Percentiles rank a stretch among this genome's conserved stretches.
phyloP scores from a whole-genome alignment of 805 yeast genomes.

The Lipomyces kockii region DNA sequence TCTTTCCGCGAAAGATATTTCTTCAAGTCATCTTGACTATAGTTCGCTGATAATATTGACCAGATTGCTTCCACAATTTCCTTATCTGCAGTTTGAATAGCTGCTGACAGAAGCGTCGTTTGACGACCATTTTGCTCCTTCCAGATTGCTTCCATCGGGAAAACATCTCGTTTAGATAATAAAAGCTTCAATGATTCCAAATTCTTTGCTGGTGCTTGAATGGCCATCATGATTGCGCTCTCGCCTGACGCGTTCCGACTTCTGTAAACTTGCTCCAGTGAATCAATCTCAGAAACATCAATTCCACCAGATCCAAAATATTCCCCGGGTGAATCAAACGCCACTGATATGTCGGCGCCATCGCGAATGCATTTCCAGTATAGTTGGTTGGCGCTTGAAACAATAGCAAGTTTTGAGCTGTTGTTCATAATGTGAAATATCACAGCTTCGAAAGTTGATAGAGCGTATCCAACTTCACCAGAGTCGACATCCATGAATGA shows the following conservation, averaged over 20 bases:
- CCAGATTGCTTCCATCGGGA: constrained; percentile 68
- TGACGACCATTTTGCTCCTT: constrained; percentile 63
- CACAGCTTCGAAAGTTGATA: constrained; percentile 85
- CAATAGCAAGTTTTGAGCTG: constrained; percentile 46
- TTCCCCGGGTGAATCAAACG: constrained; percentile 30
- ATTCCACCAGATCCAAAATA: constrained; percentile 30
- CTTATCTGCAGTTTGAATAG: constrained; percentile 60
- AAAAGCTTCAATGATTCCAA: constrained; percentile 53
- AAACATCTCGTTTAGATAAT: constrained; percentile 54
- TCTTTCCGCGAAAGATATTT: constrained; percentile 60
- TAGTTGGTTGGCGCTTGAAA: constrained; percentile 55
- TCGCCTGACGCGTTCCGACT: constrained; percentile 56
- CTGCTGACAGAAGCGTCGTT: constrained; percentile 61
- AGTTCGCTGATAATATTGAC: constrained; percentile 50
- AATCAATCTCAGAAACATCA: constrained; percentile 32
- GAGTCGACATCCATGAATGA: constrained; percentile 53
- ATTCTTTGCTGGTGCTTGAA: constrained; percentile 51
- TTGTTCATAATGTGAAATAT: constrained; percentile 62
- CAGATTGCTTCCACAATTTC: constrained; percentile 56
- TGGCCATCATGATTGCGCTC: constrained; percentile 68
- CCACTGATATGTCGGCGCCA: constrained; percentile 22
- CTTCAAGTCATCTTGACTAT: constrained; percentile 53
- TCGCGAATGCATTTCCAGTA: constrained; percentile 58
- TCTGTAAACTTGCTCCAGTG: constrained; percentile 34
- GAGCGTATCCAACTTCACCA: constrained; percentile 74